Evolutionary conservation across 2,329 filamentous ascomycete species (phyloP).

Genomic region (Epichloe brachyelytri): DNA sequence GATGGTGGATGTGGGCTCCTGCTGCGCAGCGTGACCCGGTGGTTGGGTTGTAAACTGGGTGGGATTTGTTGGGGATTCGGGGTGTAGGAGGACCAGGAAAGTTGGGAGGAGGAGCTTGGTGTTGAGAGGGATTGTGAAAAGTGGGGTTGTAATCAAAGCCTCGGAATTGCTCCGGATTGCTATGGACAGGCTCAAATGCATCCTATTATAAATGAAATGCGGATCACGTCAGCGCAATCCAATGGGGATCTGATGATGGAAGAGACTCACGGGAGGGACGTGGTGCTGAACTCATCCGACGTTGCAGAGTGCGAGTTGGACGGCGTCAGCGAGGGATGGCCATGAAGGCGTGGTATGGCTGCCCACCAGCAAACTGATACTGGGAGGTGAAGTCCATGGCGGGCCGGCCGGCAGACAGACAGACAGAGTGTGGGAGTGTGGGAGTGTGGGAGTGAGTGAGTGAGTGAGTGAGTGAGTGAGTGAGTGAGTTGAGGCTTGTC

Average conservation of each 20-base stretch:
- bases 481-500: not conserved
- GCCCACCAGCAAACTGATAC: slow-evolving; percentile 34
- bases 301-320: slow-evolving; percentile 17
- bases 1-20: slow-evolving; percentile 14
- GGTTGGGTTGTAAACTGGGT: slow-evolving; percentile 16
- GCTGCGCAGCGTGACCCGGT: slow-evolving; percentile 12
- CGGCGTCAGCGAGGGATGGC: slow-evolving; percentile 39
- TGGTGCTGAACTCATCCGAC: slow-evolving; percentile 6
- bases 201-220: slow-evolving; percentile 29
- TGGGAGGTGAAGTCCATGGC: slow-evolving; percentile 39
- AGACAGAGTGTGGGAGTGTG: not conserved
- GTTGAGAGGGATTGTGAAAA: slow-evolving; percentile 24
- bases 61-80: slow-evolving; percentile 40
- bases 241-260: not conserved
- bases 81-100: slow-evolving; percentile 38
- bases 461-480: not conserved
- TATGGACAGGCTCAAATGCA: slow-evolving; percentile 30
- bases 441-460: not conserved
- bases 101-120: slow-evolving; percentile 13
- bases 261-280: slow-evolving; percentile 4
- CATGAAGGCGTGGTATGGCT: slow-evolving; percentile 42
- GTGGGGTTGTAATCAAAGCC: slow-evolving; percentile 28
- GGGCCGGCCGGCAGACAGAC: not conserved
- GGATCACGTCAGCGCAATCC: not conserved
- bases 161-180: slow-evolving; percentile 34